Evolutionary conservation across 441 rosid species (phyloP), one percentile per base, ranked within the genome.

Genomic region (Brassica balearica): DNA sequence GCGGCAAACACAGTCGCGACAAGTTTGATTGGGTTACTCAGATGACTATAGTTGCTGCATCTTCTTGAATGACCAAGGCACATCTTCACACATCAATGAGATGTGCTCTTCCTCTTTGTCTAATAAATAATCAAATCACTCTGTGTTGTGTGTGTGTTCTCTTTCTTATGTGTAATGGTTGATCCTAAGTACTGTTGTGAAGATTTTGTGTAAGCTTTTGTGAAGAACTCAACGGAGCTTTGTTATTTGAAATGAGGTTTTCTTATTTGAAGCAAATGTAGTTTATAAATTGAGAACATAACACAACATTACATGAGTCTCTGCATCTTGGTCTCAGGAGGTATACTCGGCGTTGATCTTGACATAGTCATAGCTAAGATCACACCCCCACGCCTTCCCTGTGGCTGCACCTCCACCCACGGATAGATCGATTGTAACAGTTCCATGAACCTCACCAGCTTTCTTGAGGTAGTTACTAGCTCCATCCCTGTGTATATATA

Each of bases 311-410:
- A 67, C 43, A 78, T 3, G 56, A 48, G 65, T 38, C 66, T 69
- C 29, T 43, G 55, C 10, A 55, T 66, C 6, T 20, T 6, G 8
- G 63, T 29, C 61, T 65, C 48, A 89, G 1, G 92, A 84, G 1
- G 91, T 87, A 81, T 91, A 88, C 69, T 87, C 91, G 0, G 92
- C 89, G 20, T 85, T 87, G 81, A 90, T 94, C 76, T 87, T 91
- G 76, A 96, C 91, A 59, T 92, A 94, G 71, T 92, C 97, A 43
- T 92, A 95, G 72, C 96, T 93, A 15, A 91, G 84, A 75, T 95
- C 97, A 11, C 99, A 91, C 12, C 98, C 97, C 95, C 97, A 94
- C 1, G 97, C 97, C 75, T 87, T 88, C 3, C 90, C 89, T 0
- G 71, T 78, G 20, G 89, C 93, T 15, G 83, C 64, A 67, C 94